Percentiles rank a stretch among this genome's conserved stretches.
Evolutionary conservation across 352 stramenopile species (phyloP).

Genomic region (Phytophthora constricta): DNA sequence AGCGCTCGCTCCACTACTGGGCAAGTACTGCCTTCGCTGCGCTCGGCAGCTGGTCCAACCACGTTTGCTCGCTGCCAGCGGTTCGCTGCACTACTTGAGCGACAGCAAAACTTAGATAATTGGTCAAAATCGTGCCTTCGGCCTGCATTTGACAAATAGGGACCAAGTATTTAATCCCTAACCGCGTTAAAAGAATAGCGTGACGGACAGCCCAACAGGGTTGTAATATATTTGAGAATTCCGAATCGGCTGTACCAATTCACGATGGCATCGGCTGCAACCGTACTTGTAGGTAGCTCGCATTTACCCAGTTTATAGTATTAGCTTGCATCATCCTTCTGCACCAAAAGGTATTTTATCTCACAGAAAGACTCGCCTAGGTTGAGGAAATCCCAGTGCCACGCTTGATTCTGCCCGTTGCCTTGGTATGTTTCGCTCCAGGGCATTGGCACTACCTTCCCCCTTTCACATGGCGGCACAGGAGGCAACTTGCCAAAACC

Average conservation of each 20-base stretch:
- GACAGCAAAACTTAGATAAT: no score
- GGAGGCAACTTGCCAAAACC: constrained; percentile 14
- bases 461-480: constrained; percentile 21
- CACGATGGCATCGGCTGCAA: constrained; percentile 31
- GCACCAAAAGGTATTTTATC: constrained; percentile 26
- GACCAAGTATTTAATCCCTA: no score
- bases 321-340: constrained; percentile 40
- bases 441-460: constrained; percentile 12
- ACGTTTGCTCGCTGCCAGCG: no score
- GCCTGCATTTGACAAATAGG: no score
- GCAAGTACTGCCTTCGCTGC: no score
- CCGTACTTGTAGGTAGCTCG: constrained; percentile 21
- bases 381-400: constrained; percentile 44
- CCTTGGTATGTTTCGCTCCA: constrained; percentile 14
- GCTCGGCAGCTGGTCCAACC: no score
- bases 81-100: no score
- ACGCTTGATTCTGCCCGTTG: constrained; percentile 3
- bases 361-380: constrained; percentile 19
- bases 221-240: no score
- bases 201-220: no score
- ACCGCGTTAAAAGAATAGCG: no score
- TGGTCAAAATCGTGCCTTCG: no score
- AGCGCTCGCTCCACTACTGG: no score
- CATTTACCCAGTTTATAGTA: constrained; percentile 37
- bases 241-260: constrained; percentile 38